These are phyloP conservation scores for Diutina ranongensis DNA, from an alignment of 1,139 yeast genomes.

Conservation along the genomic window DNA sequence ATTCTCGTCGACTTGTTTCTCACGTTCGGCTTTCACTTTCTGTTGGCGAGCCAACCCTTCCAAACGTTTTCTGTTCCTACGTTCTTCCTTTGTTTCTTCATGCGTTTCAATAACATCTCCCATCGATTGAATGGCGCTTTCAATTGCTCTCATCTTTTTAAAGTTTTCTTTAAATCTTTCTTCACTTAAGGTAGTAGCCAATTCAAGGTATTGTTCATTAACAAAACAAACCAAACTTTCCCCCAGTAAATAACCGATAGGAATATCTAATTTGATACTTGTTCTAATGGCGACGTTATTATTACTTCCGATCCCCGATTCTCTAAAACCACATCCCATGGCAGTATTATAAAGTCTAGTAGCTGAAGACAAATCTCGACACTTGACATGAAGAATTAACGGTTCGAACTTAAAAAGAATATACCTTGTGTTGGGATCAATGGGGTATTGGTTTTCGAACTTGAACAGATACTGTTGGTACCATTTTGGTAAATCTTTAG, in stretches of 20 bases:
- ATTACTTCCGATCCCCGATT: constrained; percentile 74
- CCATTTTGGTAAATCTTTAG: constrained; percentile 41
- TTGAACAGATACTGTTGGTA: constrained; percentile 22
- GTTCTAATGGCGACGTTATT: constrained; percentile 70
- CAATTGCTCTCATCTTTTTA: constrained; percentile 39
- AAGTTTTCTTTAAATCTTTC: constrained; percentile 57
- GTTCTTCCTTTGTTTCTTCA: constrained; percentile 35
- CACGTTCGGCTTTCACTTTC: background rate
- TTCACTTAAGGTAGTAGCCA: constrained; percentile 37
- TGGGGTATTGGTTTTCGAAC: constrained; percentile 8
- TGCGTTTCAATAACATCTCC: constrained; percentile 7
- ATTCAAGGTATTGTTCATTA: constrained; percentile 31
- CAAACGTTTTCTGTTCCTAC: constrained; percentile 43
- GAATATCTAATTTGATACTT: constrained; percentile 60
- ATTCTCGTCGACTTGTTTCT: background rate
- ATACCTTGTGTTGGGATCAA: constrained; percentile 30
- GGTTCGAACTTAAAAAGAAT: constrained; percentile 76
- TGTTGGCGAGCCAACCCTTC: constrained; percentile 51
- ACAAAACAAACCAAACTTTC: constrained; percentile 32
- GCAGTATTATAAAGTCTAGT: constrained; percentile 54
- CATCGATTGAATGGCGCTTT: constrained; percentile 28
- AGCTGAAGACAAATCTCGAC: constrained; percentile 52
- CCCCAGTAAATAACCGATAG: constrained; percentile 46
- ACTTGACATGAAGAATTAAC: constrained; percentile 70
- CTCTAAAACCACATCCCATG: constrained; percentile 79